Base-by-base conservation (phyloP, 345 rosid genomes). In the Gossypium thurberi region DNA sequence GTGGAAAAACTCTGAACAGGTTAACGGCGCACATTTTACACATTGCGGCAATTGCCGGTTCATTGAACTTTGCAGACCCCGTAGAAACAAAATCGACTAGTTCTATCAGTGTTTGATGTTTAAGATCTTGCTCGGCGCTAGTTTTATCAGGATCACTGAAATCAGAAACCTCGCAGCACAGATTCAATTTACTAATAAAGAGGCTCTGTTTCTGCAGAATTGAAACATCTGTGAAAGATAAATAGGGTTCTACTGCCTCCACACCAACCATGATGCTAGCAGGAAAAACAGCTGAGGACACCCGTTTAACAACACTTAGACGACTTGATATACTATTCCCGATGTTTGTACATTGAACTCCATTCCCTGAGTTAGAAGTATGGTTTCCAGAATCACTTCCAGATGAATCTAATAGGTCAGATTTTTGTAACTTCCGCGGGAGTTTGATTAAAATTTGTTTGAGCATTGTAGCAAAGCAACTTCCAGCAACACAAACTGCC, bases 241-340 rank as follows among this genome's bases (percentile, higher is more conserved):
- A 75, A 70, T 84, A 82, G 9, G 93, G 91, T 70, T 90, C 93
- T 57, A 90, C 92, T 1, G 91, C 90, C 80, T 85, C 96, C 72
- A 77, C 77, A 69, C 90, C 96, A 40, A 86, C 83, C 84, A 85
- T 87, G 52, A 87, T 84, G 84, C 94, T 87, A 40, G 90, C 69
- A 21, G 96, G 96, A 79, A 90, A 90, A 72, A 90, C 96, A 59
- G 90, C 93, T 47, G 96, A 87, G 55, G 96, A 90, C 9, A 88
- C 96, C 74, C 91, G 74, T 81, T 90, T 90, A 70, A 90, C 93
- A 56, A 90, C 93, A 81, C 85, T 90, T 68, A 90, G 79, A 71
- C 86, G 80, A 79, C 87, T 90, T 0, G 96, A 80, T 72, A 87
- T 83, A 33, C 86, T 80, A 67, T 73, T 83, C 72, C 93, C 90